Evolutionary conservation across 805 yeast genomes (phyloP).

Genomic region (Barnettozyma sucrosica): DNA sequence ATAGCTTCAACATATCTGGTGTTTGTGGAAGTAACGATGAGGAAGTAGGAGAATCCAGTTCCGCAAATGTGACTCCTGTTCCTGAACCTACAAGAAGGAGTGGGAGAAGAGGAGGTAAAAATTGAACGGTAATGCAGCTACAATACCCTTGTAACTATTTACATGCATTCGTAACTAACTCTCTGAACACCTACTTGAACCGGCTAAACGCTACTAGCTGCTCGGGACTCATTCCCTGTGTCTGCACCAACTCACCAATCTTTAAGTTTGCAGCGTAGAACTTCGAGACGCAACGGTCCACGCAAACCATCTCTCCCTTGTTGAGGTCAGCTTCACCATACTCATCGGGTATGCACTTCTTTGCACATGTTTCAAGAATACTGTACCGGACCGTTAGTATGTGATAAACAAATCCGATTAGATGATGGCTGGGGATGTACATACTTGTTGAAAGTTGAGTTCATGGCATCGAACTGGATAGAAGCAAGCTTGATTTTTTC

Average conservation of each 20-base stretch:
- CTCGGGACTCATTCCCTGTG: constrained; percentile 21
- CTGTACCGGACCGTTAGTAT: constrained; percentile 19
- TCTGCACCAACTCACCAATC: constrained; percentile 43
- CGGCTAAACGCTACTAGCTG: constrained; percentile 18
- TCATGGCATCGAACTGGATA: constrained; percentile 63
- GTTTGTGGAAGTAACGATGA: constrained; percentile 13
- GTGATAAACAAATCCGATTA: background rate
- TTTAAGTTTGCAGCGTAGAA: constrained; percentile 67
- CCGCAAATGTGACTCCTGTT: constrained; percentile 8
- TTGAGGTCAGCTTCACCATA: constrained; percentile 80
- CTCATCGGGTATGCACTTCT: constrained; percentile 79
- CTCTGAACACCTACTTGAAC: constrained; percentile 9
- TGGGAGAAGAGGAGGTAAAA: constrained; percentile 14
- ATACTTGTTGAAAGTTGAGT: constrained; percentile 43
- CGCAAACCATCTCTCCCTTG: constrained; percentile 78
- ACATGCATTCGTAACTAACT: background rate
- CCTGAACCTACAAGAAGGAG: constrained; percentile 18
- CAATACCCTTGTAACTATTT: background rate
- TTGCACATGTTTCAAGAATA: constrained; percentile 55
- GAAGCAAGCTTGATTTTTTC: constrained; percentile 58
- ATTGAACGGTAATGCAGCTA: background rate
- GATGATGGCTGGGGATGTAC: constrained; percentile 10
- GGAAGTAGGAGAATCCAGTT: constrained; percentile 12
- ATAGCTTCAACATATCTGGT: constrained; percentile 8
- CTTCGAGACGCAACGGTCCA: constrained; percentile 83